A percentile compares a stretch with the other conserved stretches of the same genome.
Conservation (phyloP, 1,284 basidiomycete genomes). For the Cutaneotrichosporon sp. region DNA sequence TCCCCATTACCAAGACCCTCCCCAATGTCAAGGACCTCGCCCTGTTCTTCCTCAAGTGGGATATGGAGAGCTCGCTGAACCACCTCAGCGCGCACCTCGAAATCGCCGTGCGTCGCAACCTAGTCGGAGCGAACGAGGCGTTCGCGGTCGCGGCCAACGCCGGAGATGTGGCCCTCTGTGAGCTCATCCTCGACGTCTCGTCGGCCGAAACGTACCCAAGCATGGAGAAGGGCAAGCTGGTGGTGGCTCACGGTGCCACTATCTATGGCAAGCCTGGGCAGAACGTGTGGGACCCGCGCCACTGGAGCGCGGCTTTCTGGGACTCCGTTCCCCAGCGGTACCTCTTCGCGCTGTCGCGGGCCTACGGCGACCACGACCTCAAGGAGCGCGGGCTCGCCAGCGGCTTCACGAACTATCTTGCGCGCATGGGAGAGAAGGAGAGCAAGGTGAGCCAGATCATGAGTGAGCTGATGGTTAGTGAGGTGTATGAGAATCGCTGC, state of each 20-base stretch:
- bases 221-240: too few species aligned
- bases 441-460: background rate
- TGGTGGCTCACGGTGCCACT: too few species aligned
- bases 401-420: background rate
- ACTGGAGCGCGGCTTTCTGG: background rate
- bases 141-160: slow-evolving; percentile 2
- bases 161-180: too few species aligned
- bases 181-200: background rate
- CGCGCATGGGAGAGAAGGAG: background rate
- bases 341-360: background rate
- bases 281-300: background rate
- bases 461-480: too few species aligned
- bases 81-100: background rate
- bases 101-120: background rate
- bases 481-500: too few species aligned
- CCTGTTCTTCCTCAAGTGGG: slow-evolving; percentile 2
- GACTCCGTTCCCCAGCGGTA: background rate
- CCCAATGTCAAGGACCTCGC: background rate
- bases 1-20: background rate
- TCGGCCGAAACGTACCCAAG: too few species aligned
- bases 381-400: background rate
- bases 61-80: background rate
- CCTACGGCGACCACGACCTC: background rate
- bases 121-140: background rate
- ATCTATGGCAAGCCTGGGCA: too few species aligned